A percentile compares a stretch with the other conserved stretches of the same genome.
These are phyloP conservation scores for Cystobasidium pallidum DNA, from an alignment of 1,284 basidiomycete genomes.

Conservation along the genomic window DNA sequence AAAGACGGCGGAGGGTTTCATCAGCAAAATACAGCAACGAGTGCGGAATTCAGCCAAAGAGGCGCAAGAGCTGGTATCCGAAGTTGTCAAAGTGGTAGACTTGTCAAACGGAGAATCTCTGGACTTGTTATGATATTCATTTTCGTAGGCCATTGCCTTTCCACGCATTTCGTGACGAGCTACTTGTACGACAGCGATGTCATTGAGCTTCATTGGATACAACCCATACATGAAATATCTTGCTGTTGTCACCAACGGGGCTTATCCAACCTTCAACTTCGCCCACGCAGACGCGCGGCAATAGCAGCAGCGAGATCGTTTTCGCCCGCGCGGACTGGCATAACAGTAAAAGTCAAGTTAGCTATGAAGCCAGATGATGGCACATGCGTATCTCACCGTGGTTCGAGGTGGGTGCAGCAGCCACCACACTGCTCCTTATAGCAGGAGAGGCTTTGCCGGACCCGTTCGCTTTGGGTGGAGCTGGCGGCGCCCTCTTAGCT, in stretches of 20 bases:
- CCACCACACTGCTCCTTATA: constrained; percentile 46
- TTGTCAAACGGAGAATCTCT: constrained; percentile 26
- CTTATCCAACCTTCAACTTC: neutral
- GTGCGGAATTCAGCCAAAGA: constrained; percentile 8
- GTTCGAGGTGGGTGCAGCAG: neutral
- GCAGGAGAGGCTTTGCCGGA: constrained; percentile 39
- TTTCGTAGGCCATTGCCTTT: too few relatives aligned
- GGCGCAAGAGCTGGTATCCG: constrained; percentile 12
- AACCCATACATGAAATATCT: too few relatives aligned
- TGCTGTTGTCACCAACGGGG: too few relatives aligned
- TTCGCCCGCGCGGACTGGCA: constrained; percentile 4
- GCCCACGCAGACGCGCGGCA: neutral
- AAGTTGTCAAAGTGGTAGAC: constrained; percentile 13
- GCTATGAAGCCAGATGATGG: too few relatives aligned
- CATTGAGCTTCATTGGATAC: too few relatives aligned
- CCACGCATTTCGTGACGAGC: too few relatives aligned
- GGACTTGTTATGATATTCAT: constrained; percentile 10
- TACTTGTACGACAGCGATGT: neutral
- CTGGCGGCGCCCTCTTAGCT: constrained; percentile 44
- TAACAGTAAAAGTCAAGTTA: neutral
- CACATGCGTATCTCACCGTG: neutral
- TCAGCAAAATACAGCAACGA: constrained; percentile 18
- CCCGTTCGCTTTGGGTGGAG: constrained; percentile 37
- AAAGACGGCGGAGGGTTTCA: constrained; percentile 31
- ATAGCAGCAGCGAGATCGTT: constrained; percentile 34